These are phyloP conservation scores for Mesembryanthemum crystallinum DNA, from an alignment of 148 eudicot species.

Conservation along the genomic window DNA sequence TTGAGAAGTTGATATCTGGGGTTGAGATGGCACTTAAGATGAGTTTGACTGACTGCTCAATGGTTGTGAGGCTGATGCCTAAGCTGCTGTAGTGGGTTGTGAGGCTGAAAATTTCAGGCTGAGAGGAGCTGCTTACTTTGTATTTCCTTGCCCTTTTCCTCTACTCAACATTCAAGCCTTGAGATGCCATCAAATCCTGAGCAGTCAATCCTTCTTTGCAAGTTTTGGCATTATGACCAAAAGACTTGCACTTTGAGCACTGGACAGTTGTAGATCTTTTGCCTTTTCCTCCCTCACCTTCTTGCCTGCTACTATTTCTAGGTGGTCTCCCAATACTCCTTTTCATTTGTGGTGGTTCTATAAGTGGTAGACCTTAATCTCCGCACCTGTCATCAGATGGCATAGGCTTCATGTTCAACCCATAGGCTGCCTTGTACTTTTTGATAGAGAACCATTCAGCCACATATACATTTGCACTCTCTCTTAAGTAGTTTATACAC, in stretches of 20 bases:
- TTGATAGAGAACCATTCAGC: not conserved
- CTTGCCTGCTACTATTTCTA: not conserved
- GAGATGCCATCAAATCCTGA: too few species aligned
- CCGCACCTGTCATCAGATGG: not conserved
- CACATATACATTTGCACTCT: not conserved
- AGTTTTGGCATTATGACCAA: not conserved
- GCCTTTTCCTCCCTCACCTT: not conserved
- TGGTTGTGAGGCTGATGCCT: too few species aligned
- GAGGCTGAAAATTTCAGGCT: too few species aligned
- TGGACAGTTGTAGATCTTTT: not conserved
- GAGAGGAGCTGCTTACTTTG: too few species aligned
- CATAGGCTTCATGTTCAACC: not conserved
- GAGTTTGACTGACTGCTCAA: too few species aligned
- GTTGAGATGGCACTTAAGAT: too few species aligned
- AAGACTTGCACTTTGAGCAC: not conserved
- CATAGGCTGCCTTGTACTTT: not conserved
- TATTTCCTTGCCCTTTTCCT: too few species aligned
- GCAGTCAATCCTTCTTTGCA: not conserved
- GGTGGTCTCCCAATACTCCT: not conserved
- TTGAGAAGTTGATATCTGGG: too few species aligned
- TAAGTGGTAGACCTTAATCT: not conserved
- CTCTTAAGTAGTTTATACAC: not conserved
- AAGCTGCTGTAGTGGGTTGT: too few species aligned
- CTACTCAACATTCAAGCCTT: too few species aligned
- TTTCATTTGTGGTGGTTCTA: not conserved